phyloP scores from a whole-genome alignment of 129 eudicot species.

The Oenanthe sinensis region DNA sequence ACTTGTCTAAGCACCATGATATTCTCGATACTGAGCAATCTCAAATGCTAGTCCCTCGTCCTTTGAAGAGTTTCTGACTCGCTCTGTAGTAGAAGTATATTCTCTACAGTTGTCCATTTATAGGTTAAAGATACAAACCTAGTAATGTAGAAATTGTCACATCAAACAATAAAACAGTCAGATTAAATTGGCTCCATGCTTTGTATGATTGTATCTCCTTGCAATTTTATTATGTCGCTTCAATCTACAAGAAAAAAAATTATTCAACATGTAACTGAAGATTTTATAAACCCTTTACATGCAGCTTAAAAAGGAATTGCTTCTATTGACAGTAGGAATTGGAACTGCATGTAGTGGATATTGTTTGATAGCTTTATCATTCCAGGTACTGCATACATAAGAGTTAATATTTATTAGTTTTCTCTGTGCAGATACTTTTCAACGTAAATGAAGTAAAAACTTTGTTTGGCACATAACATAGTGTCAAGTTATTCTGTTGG shows the following conservation, averaged over 20 bases:
- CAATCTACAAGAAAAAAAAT: not conserved
- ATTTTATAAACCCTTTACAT: conserved; percentile 9
- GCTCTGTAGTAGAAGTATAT: not conserved
- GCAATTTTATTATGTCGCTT: not conserved
- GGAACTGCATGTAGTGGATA: conserved; percentile 90
- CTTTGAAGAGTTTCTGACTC: not conserved
- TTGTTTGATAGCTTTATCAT: conserved; percentile 60
- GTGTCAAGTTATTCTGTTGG: not conserved
- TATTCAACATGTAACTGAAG: conserved; percentile 10
- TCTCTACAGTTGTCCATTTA: not conserved
- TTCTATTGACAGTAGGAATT: conserved; percentile 60
- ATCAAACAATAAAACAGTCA: not conserved
- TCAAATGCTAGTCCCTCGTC: not conserved
- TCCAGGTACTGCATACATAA: conserved; percentile 50
- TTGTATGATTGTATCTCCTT: not conserved
- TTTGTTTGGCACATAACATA: not conserved
- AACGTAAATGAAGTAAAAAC: not conserved
- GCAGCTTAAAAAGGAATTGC: conserved; percentile 80
- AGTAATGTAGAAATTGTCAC: not conserved
- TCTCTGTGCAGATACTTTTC: not conserved
- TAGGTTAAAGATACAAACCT: not conserved
- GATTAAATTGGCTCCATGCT: not conserved
- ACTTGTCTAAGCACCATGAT: not conserved
- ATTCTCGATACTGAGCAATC: not conserved
- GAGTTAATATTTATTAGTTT: conserved; percentile 17